phyloP scores from a whole-genome alignment of 2,329 filamentous ascomycete species.

The Fusarium illudens region DNA sequence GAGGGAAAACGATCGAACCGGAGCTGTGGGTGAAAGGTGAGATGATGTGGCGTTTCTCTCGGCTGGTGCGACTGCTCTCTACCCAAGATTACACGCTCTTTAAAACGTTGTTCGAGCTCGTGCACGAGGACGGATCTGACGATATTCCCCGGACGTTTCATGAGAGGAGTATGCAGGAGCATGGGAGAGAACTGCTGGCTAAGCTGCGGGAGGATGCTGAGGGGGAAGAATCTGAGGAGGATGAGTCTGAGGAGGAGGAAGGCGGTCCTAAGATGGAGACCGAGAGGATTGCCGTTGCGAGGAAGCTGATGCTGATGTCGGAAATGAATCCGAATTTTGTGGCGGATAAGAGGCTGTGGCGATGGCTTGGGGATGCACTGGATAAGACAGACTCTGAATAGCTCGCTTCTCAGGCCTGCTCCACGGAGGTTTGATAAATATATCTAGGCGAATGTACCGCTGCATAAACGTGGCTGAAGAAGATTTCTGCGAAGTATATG shows the following conservation, averaged over 20 bases:
- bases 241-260: not conserved
- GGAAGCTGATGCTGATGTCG: constrained; percentile 18
- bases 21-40: constrained; percentile 18
- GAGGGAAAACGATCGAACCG: not conserved
- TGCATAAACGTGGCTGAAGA: too few species aligned
- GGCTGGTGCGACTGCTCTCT: constrained; percentile 32
- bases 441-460: too few species aligned
- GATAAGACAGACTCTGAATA: too few species aligned
- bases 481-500: too few species aligned
- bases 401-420: too few species aligned
- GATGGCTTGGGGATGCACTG: not conserved
- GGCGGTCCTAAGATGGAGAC: not conserved
- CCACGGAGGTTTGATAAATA: too few species aligned
- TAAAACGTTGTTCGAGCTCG: constrained; percentile 25
- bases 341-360: not conserved
- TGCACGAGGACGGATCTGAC: constrained; percentile 1
- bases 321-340: constrained; percentile 15
- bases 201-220: constrained; percentile 3
- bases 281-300: constrained; percentile 6
- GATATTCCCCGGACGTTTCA: constrained; percentile 19
- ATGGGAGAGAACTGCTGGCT: constrained; percentile 7
- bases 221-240: not conserved
- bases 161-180: not conserved
- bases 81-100: constrained; percentile 31
- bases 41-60: constrained; percentile 32